Evolutionary conservation across 805 yeast genomes (phyloP).

Genomic region (Suhomyces prunicola): DNA sequence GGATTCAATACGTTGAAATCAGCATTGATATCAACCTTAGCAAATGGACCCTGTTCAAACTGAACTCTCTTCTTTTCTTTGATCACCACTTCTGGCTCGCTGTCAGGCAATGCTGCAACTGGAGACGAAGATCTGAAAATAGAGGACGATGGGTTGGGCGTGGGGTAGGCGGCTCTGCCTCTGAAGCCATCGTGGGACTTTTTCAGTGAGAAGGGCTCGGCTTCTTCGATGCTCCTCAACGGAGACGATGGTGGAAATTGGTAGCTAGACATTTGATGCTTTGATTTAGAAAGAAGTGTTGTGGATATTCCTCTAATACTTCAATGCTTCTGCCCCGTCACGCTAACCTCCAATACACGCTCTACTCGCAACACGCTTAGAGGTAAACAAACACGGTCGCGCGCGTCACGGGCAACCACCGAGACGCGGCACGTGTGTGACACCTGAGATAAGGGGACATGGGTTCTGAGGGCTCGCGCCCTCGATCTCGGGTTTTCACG

Average conservation of each 20-base stretch:
- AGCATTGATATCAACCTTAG: constrained; percentile 22
- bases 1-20: constrained; percentile 38
- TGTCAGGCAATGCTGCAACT: constrained; percentile 10
- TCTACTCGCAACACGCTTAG: not conserved
- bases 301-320: not conserved
- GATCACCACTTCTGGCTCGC: not conserved
- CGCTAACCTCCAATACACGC: not conserved
- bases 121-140: constrained; percentile 43
- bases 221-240: constrained; percentile 28
- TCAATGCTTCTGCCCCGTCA: not conserved
- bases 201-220: constrained; percentile 12
- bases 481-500: not conserved
- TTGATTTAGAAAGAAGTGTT: not conserved
- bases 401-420: not conserved
- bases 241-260: constrained; percentile 58
- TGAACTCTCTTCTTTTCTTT: constrained; percentile 10
- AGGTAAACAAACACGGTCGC: constrained; percentile 3
- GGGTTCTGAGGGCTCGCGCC: not conserved
- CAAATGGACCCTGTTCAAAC: constrained; percentile 6
- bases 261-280: constrained; percentile 13
- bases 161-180: constrained; percentile 48
- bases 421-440: not conserved
- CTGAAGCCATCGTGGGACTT: constrained; percentile 5
- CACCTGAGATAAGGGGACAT: not conserved
- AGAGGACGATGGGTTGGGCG: constrained; percentile 67